Evolutionary conservation across 1,139 yeast species (phyloP).

Genomic region (Yamadazyma dushanensis): DNA sequence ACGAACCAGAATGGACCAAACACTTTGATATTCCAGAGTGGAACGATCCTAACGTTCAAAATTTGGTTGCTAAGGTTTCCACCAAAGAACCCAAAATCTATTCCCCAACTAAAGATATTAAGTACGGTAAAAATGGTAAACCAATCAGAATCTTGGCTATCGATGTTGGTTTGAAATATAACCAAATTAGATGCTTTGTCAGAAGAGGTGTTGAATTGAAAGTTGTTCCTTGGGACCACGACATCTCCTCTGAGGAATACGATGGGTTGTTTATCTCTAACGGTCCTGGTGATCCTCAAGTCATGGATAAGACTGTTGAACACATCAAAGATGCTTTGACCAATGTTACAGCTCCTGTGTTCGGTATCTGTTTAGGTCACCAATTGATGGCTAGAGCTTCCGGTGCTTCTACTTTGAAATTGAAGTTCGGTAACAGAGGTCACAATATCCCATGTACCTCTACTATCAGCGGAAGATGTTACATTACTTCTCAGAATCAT

Average conservation of each 20-base stretch:
- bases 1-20: slow-evolving; percentile 50
- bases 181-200: slow-evolving; percentile 96
- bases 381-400: slow-evolving; percentile 94
- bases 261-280: slow-evolving; percentile 96
- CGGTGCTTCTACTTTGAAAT: slow-evolving; percentile 88
- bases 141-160: slow-evolving; percentile 81
- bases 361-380: slow-evolving; percentile 99
- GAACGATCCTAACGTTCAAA: slow-evolving; percentile 89
- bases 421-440: slow-evolving; percentile 99
- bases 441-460: slow-evolving; percentile 98
- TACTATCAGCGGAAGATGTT: slow-evolving; percentile 90
- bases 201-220: slow-evolving; percentile 93
- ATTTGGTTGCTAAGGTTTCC: slow-evolving; percentile 91
- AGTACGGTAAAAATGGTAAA: slow-evolving; percentile 68
- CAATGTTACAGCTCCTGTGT: slow-evolving; percentile 73
- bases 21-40: slow-evolving; percentile 80
- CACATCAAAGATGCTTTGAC: slow-evolving; percentile 57
- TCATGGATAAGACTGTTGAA: slow-evolving; percentile 64
- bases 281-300: slow-evolving; percentile 99
- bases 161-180: slow-evolving; percentile 97
- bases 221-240: slow-evolving; percentile 96
- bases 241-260: slow-evolving; percentile 69
- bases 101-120: slow-evolving; percentile 43
- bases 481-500: slow-evolving; percentile 98
- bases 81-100: slow-evolving; percentile 72